phyloP scores from a whole-genome alignment of 2,329 filamentous ascomycete species.

The Drechslerella coelobrocha region DNA sequence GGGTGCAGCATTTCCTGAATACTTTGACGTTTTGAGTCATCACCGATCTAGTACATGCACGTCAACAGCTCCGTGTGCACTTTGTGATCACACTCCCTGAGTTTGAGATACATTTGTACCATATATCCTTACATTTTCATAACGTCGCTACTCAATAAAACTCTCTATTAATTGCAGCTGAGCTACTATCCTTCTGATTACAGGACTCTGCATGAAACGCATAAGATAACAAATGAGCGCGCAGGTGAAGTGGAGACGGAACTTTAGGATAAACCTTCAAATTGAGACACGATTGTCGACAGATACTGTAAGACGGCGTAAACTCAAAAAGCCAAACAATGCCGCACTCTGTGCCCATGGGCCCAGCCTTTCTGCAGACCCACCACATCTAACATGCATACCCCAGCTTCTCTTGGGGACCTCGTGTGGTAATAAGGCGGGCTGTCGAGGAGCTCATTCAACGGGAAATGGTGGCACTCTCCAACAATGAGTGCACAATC shows the following conservation, averaged over 20 bases:
- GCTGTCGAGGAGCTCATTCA: no score
- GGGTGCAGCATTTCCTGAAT: neutral
- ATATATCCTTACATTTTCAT: slow-evolving; percentile 11
- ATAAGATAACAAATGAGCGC: no score
- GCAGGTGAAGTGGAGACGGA: no score
- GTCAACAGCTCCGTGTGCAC: neutral
- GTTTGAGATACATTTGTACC: slow-evolving; percentile 15
- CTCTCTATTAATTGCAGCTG: neutral
- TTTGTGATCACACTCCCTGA: neutral
- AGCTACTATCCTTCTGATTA: neutral
- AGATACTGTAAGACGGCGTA: neutral
- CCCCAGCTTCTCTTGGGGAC: no score
- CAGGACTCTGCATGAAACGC: neutral
- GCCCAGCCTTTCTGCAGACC: no score
- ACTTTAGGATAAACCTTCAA: neutral
- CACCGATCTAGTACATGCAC: neutral
- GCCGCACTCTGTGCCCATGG: neutral
- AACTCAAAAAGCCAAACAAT: no score
- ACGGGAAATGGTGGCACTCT: no score
- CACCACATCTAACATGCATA: no score
- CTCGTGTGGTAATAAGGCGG: no score
- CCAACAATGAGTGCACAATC: no score
- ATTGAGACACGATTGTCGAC: neutral
- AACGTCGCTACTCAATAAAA: slow-evolving; percentile 5
- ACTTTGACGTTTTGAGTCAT: neutral